Conservation (phyloP, 345 rosid genomes). For the Murraya koenigii region DNA sequence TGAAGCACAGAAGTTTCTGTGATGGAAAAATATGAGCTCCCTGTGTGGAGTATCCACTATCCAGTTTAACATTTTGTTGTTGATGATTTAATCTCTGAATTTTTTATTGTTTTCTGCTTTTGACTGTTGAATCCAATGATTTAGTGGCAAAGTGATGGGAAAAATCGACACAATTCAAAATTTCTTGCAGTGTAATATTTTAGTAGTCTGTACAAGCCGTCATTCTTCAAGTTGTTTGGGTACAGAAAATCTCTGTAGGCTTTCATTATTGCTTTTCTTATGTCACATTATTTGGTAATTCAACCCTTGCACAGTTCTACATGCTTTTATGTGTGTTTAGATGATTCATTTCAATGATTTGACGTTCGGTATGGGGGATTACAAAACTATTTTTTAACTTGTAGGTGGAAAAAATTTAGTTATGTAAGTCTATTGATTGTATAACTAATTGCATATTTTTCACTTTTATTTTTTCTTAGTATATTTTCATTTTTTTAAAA, state of each 20-base stretch:
- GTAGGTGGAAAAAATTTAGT: not conserved
- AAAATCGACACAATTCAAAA: not conserved
- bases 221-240: not conserved
- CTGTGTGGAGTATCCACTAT: not conserved
- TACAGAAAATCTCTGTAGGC: not conserved
- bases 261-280: not conserved
- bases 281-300: not conserved
- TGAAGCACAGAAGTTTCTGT: no score
- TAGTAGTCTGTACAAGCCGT: not conserved
- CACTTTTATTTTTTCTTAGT: not conserved
- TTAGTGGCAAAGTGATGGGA: not conserved
- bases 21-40: not conserved
- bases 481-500: not conserved
- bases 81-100: no score
- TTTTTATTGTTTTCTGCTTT: no score
- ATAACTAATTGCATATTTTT: no score
- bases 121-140: no score
- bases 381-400: not conserved
- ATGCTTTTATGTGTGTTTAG: not conserved
- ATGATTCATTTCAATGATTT: not conserved
- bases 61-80: not conserved
- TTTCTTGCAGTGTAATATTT: not conserved
- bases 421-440: not conserved
- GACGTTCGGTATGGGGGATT: not conserved
- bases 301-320: not conserved